Evolutionary conservation across 2,329 filamentous ascomycete species (phyloP).

Genomic region (Aureobasidium zeae): DNA sequence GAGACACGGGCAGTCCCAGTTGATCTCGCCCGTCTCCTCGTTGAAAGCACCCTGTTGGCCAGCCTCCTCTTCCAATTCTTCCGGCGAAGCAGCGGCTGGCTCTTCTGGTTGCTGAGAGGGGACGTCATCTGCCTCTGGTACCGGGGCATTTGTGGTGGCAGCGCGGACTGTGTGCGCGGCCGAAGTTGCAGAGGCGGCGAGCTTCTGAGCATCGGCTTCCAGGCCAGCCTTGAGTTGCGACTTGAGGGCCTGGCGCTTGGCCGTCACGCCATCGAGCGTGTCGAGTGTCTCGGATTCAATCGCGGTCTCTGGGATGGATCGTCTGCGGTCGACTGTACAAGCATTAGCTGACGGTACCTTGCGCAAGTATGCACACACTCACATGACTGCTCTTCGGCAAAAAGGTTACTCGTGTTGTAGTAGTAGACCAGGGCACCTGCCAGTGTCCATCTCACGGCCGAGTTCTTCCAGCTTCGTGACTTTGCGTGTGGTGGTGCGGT

Average conservation of each 20-base stretch:
- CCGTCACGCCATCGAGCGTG: constrained; percentile 37
- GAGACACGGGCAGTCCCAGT: constrained; percentile 97
- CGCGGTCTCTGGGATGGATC: constrained; percentile 31
- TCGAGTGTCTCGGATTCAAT: constrained; percentile 34
- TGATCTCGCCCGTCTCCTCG: constrained; percentile 97
- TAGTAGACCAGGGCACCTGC: constrained; percentile 76
- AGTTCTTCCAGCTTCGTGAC: constrained; percentile 73
- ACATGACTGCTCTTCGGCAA: constrained; percentile 75
- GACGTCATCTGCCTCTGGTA: constrained; percentile 20
- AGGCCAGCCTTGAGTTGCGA: constrained; percentile 27
- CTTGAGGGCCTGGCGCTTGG: constrained; percentile 30
- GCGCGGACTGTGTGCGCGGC: constrained; percentile 4
- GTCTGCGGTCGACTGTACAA: no score
- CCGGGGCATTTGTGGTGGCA: constrained; percentile 16
- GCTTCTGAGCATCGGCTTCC: constrained; percentile 22
- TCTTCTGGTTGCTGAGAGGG: no score
- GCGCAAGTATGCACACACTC: constrained; percentile 30
- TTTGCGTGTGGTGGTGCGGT: constrained; percentile 53
- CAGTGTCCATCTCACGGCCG: constrained; percentile 62
- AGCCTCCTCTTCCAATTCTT: constrained; percentile 68
- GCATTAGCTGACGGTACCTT: constrained; percentile 17
- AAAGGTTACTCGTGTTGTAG: constrained; percentile 83
- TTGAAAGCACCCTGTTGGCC: constrained; percentile 89
- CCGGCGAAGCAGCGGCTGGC: constrained; percentile 35
- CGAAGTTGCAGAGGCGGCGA: constrained; percentile 14